phyloP scores from a whole-genome alignment of 192 early-diverging fungal species.

The Physocladia obscura region DNA sequence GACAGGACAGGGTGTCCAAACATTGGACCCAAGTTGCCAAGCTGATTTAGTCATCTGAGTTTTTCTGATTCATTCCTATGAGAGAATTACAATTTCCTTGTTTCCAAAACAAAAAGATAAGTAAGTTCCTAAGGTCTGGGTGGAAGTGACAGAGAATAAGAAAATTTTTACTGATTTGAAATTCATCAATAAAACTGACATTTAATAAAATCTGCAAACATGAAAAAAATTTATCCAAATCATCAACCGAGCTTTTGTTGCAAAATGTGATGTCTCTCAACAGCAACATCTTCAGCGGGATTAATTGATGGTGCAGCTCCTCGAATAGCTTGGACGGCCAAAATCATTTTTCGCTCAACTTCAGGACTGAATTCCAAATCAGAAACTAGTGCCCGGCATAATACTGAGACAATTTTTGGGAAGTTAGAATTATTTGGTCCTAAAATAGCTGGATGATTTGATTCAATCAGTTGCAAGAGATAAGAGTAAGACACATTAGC shows the following conservation, averaged over 20 bases:
- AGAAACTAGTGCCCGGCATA: conserved; percentile 60
- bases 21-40: no score
- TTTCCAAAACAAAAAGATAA: no score
- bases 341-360: conserved; percentile 10
- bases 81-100: no score
- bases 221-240: neutral
- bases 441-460: conserved; percentile 60
- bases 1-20: no score
- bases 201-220: no score
- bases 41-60: no score
- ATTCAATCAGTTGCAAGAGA: conserved; percentile 28
- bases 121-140: no score
- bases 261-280: conserved; percentile 14
- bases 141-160: no score
- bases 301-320: neutral
- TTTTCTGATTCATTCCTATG: no score
- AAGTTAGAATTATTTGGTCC: conserved; percentile 64
- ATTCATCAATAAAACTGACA: no score
- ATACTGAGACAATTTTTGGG: conserved; percentile 57
- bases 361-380: conserved; percentile 15
- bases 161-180: no score
- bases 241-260: conserved; percentile 14
- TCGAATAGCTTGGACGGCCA: conserved; percentile 3
- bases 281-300: conserved; percentile 1
- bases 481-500: conserved; percentile 72